Evolutionary conservation across 805 yeast species (phyloP), one percentile per base, ranked within the genome.

Genomic region (Ogataea paraovalis): DNA sequence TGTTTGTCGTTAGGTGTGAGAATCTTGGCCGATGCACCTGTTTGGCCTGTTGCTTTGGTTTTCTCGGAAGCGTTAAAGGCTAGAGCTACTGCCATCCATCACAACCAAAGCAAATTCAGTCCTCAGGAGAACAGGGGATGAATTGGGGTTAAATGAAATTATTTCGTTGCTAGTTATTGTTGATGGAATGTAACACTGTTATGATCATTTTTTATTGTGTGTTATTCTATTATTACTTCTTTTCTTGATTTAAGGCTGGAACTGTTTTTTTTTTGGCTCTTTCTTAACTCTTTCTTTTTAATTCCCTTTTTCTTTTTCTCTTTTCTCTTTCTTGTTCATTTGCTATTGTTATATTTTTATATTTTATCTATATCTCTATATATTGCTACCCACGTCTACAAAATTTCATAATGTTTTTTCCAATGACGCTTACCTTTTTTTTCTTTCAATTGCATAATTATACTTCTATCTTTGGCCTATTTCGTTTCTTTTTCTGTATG

Each of bases 1-100:
- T 73, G 83, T 19, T 65, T 86, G 37, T 82, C 83, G 47, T 65
- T 86, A 34, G 95, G 94, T 37, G 86, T 86, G 12, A 70, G 89
- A 56, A 83, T 86, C 27, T 70, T 86, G 44, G 89, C 90, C 3
- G 94, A 86, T 69, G 91, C 91, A 0, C 94, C 94, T 14, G 84
- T 86, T 22, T 86, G 95, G 95, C 94, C 94, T 0, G 75, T 85
- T 43, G 87, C 90, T 0, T 68, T 86, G 62, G 78, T 83, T 18
- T 84, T 85, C 69, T 92, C 92, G 0, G 92, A 85, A 60, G 90
- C 89, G 2, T 70, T 85, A 57, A 85, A 83, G 60, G 76, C 82
- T 28, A 75, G 90, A 58, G 82, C 83, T 4, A 71, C 78, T 14
- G 55, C 61, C 19, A 68, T 70, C 44, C 65, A 61, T 48, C 53